Evolutionary conservation across 2,329 filamentous ascomycete genomes (phyloP).

Genomic region (Penicillium paneum): DNA sequence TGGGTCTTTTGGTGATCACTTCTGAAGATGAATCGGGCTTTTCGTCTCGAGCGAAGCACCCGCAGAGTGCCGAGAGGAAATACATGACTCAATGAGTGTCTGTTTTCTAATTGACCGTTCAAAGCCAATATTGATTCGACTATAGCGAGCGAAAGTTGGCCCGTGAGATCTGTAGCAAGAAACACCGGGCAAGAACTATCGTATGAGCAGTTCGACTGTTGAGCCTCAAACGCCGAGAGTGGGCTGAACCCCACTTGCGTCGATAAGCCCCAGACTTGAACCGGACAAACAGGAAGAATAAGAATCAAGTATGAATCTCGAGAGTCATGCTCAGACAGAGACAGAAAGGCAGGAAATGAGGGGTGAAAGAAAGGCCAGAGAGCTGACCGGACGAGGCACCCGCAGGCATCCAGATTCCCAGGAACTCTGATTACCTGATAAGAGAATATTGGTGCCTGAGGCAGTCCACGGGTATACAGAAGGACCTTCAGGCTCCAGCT

Average conservation of each 20-base stretch:
- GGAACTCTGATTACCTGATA: conserved; percentile 20
- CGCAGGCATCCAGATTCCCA: conserved; percentile 32
- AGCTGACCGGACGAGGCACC: conserved; percentile 12
- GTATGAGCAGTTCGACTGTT: neutral
- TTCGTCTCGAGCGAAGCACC: conserved; percentile 21
- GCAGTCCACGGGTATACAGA: neutral
- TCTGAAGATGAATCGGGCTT: conserved; percentile 9
- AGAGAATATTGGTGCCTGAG: conserved; percentile 1
- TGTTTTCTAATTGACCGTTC: neutral
- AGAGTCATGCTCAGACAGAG: neutral
- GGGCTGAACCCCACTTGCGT: conserved; percentile 9
- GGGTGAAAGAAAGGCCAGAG: conserved; percentile 8
- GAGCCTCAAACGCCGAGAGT: conserved; percentile 8
- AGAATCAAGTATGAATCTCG: neutral
- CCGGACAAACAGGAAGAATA: neutral
- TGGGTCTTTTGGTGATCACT: conserved; percentile 6
- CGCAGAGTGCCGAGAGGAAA: conserved; percentile 24
- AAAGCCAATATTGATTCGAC: neutral
- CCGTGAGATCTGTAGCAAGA: neutral
- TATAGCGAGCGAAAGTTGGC: neutral
- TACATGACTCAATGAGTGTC: conserved; percentile 16
- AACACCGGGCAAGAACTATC: neutral
- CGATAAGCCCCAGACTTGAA: conserved; percentile 4
- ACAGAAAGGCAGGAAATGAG: conserved; percentile 8
- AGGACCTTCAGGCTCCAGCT: neutral